Evolutionary conservation across 192 early-diverging fungal genomes (phyloP).

Genomic region (Coemansia sp.): DNA sequence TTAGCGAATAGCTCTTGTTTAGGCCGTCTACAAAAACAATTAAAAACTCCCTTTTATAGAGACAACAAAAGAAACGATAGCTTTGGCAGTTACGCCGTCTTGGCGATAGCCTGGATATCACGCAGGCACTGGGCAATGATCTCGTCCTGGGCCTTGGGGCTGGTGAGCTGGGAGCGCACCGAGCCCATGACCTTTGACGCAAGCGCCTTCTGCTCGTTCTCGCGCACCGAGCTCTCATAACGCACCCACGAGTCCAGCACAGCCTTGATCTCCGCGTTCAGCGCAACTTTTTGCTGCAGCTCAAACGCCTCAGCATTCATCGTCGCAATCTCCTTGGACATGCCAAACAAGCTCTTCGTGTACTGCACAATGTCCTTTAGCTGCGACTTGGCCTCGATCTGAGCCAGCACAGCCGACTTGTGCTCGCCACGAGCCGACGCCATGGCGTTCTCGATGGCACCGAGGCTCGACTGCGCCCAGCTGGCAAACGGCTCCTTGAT

Average conservation of each 20-base stretch:
- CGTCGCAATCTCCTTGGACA: slow-evolving; percentile 92
- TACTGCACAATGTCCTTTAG: slow-evolving; percentile 92
- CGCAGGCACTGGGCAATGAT: slow-evolving; percentile 56
- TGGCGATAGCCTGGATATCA: slow-evolving; percentile 53
- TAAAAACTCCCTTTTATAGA: too few relatives aligned
- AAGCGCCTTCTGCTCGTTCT: slow-evolving; percentile 88
- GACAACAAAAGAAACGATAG: too few relatives aligned
- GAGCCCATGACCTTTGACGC: slow-evolving; percentile 81
- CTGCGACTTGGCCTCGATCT: slow-evolving; percentile 87
- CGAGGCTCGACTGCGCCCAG: slow-evolving; percentile 66
- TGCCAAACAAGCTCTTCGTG: slow-evolving; percentile 89
- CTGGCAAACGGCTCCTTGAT: slow-evolving; percentile 81
- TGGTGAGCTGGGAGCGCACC: slow-evolving; percentile 48
- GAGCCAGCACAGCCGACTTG: slow-evolving; percentile 84
- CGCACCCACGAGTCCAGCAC: slow-evolving; percentile 97
- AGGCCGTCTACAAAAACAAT: too few relatives aligned
- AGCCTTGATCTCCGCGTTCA: slow-evolving; percentile 79
- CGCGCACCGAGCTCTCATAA: slow-evolving; percentile 90
- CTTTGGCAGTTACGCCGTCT: slow-evolving; percentile 26
- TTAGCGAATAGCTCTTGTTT: neutral
- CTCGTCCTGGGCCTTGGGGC: slow-evolving; percentile 52
- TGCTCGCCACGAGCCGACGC: slow-evolving; percentile 86
- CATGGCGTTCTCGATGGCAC: slow-evolving; percentile 82
- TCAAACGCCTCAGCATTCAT: slow-evolving; percentile 94
- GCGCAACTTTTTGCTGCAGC: slow-evolving; percentile 86